phyloP scores from a whole-genome alignment of 1,284 basidiomycete genomes.

The Ustilago tritici region DNA sequence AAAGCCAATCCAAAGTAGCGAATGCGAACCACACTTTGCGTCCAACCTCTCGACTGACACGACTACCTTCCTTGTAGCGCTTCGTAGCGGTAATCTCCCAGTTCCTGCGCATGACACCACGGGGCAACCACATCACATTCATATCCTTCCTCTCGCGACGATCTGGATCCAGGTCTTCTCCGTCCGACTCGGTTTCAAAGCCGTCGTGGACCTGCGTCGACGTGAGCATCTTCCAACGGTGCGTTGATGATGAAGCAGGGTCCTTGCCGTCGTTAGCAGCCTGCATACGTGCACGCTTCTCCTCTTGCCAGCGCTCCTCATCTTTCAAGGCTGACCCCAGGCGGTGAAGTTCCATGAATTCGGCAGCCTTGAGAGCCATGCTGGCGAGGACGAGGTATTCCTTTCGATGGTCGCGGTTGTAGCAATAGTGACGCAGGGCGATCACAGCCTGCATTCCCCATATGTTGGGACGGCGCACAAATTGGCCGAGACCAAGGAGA shows the following conservation, averaged over 20 bases:
- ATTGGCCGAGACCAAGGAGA: conserved; percentile 33
- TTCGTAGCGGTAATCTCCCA: conserved; percentile 33
- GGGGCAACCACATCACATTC: conserved; percentile 47
- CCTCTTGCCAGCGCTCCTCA: conserved; percentile 52
- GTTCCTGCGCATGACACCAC: conserved; percentile 19
- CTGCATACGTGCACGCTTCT: conserved; percentile 11
- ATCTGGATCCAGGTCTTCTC: conserved; percentile 42
- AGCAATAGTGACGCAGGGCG: conserved; percentile 42
- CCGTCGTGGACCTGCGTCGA: conserved; percentile 40
- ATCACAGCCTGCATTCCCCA: conserved; percentile 49
- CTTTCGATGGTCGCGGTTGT: conserved; percentile 45
- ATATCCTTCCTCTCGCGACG: conserved; percentile 33
- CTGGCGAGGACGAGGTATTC: conserved; percentile 32
- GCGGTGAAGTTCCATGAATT: conserved; percentile 49
- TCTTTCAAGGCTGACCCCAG: conserved; percentile 58
- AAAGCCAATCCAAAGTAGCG: conserved; percentile 46
- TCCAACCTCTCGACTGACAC: conserved; percentile 35
- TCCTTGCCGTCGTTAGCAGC: conserved; percentile 20
- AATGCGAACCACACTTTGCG: conserved; percentile 55
- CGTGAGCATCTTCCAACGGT: conserved; percentile 46
- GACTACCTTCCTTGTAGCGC: conserved; percentile 44
- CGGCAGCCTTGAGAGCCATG: conserved; percentile 51
- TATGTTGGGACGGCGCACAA: conserved; percentile 40
- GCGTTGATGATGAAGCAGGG: conserved; percentile 9
- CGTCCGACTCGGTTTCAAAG: conserved; percentile 42